phyloP scores from a whole-genome alignment of 768 basidiomycete genomes.

The Boletus rubescentipes region DNA sequence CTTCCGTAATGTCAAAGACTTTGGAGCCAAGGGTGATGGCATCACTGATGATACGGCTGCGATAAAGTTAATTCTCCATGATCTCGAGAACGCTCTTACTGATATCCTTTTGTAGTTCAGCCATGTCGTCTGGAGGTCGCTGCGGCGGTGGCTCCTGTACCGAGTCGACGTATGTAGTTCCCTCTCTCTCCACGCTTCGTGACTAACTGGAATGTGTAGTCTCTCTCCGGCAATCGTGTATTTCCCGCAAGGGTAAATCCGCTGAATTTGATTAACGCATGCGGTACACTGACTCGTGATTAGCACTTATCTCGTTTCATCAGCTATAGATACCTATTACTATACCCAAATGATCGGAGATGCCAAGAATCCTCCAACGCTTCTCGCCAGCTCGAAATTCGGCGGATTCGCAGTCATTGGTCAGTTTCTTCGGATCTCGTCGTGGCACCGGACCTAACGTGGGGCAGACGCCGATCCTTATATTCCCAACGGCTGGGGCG shows the following conservation, averaged over 20 bases:
- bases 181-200: background rate
- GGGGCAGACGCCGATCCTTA: conserved; percentile 70
- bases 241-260: conserved; percentile 64
- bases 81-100: background rate
- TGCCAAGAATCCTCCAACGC: conserved; percentile 61
- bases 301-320: conserved; percentile 67
- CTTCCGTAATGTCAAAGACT: conserved; percentile 73
- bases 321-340: conserved; percentile 67
- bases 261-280: background rate
- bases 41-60: conserved; percentile 72
- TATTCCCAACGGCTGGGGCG: conserved; percentile 48
- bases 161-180: conserved; percentile 49
- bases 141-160: conserved; percentile 51
- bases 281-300: background rate
- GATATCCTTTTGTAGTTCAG: conserved; percentile 41
- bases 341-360: conserved; percentile 80
- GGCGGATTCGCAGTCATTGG: conserved; percentile 74
- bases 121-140: conserved; percentile 60
- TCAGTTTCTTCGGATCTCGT: conserved; percentile 23
- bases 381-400: conserved; percentile 61
- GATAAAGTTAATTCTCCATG: conserved; percentile 50
- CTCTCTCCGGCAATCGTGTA: conserved; percentile 67
- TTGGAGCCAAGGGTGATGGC: conserved; percentile 59
- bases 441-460: background rate
- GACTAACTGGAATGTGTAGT: conserved; percentile 1